Evolutionary conservation across 2,329 filamentous ascomycete genomes (phyloP), one percentile per base, ranked within the genome.

Genomic region (Diaporthe aspalathi): DNA sequence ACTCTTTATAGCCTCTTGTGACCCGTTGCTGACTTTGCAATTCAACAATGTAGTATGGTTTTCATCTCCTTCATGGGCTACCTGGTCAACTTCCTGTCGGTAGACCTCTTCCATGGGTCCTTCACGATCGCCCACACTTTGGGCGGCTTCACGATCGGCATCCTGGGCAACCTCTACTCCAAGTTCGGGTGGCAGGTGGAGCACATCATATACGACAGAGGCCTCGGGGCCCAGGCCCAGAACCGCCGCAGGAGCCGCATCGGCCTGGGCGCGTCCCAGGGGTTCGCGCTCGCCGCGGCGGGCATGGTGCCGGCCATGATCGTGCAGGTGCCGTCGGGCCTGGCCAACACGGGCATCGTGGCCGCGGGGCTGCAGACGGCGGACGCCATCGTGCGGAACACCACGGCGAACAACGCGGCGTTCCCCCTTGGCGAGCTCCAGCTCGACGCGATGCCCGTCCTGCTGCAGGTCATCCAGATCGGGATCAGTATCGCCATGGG

Each of bases 401-500:
- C 57, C 27, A 63, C 57, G 20, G 57, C 57, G 43, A 63, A 63
- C 57, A 63, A 63, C 57, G 12, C 17, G 43, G 57, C 57, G 5
- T 63, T 63, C 27, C 57, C 57, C 20, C 20, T 63, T 11, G 57
- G 57, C 43, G 57, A 63, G 14, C 57, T 63, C 57, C 57, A 63
- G 43, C 27, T 63, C 57, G 57, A 63, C 20, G 43, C 57, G 9
- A 49, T 63, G 57, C 57, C 57, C 43, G 35, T 63, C 43, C 57
- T 65, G 29, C 60, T 65, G 27, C 60, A 65, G 60, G 60, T 65
- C 29, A 65, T 65, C 45, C 60, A 65, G 60, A 50, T 65, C 45
- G 43, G 60, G 5, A 65, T 65, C 60, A 65, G 60, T 3, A 65
- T 65, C 17, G 60, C 60, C 60, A 65, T 65, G 60, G 60, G 60